These are phyloP conservation scores for Apiospora phragmitis DNA, from an alignment of 2,329 filamentous ascomycete species.

Conservation along the genomic window DNA sequence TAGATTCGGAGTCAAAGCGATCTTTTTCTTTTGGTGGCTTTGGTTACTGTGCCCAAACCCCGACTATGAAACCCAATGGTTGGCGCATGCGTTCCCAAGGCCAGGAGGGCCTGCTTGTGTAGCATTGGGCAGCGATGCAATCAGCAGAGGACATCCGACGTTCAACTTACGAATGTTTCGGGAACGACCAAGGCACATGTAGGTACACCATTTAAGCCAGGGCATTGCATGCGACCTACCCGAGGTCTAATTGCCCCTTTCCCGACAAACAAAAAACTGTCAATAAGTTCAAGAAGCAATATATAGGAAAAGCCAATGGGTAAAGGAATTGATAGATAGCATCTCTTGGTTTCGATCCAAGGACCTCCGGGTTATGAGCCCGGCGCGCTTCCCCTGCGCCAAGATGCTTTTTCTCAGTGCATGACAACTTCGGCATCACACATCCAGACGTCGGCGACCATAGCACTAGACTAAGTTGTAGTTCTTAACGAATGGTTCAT, in stretches of 20 bases:
- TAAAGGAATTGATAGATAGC: conserved; percentile 18
- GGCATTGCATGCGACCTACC: too few relatives aligned
- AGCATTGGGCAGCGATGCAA: neutral
- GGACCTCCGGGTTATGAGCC: conserved; percentile 34
- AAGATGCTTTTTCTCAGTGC: conserved; percentile 15
- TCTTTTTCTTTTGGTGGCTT: neutral
- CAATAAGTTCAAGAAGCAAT: neutral
- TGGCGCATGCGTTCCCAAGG: neutral
- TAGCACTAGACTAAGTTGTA: neutral
- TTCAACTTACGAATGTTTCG: too few relatives aligned
- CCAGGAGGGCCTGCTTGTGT: neutral
- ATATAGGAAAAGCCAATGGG: neutral
- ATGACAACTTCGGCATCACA: neutral
- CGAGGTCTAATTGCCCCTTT: too few relatives aligned
- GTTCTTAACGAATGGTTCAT: neutral
- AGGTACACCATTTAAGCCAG: too few relatives aligned
- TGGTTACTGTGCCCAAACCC: too few relatives aligned
- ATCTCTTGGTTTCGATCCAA: conserved; percentile 29
- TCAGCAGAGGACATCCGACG: neutral
- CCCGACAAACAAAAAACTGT: too few relatives aligned
- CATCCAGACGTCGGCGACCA: neutral
- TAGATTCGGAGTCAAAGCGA: neutral
- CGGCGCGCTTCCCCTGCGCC: conserved; percentile 32
- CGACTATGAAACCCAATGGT: too few relatives aligned
- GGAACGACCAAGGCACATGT: too few relatives aligned